A percentile compares a stretch with the other conserved stretches of the same genome.
These are phyloP conservation scores for Crucihimalaya himalaica DNA, from an alignment of 345 rosid species.

Conservation along the genomic window DNA sequence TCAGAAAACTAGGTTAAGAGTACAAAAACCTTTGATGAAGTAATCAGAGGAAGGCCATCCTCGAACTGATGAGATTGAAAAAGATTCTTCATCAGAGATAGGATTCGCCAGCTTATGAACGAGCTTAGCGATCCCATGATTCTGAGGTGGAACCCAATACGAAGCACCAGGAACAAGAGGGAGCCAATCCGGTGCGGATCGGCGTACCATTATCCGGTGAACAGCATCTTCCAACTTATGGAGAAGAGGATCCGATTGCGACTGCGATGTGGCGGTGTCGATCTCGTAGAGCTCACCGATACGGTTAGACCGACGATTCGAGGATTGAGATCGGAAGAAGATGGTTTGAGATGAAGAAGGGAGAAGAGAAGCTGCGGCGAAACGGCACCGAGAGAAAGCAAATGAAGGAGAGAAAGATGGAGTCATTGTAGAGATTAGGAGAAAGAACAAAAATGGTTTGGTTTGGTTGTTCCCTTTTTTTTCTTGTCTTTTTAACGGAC, in stretches of 20 bases:
- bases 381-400: constrained; percentile 28
- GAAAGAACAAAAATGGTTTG: constrained; percentile 7
- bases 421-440: constrained; percentile 35
- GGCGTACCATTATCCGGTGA: constrained; percentile 83
- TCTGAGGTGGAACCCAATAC: constrained; percentile 89
- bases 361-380: constrained; percentile 13
- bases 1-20: not conserved
- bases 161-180: constrained; percentile 93
- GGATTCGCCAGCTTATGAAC: constrained; percentile 78
- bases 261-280: constrained; percentile 29
- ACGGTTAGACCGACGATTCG: constrained; percentile 42
- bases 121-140: constrained; percentile 69
- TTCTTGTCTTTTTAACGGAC: constrained; percentile 5
- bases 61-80: constrained; percentile 58
- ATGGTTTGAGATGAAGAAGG: constrained; percentile 42
- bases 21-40: constrained; percentile 65
- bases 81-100: constrained; percentile 51
- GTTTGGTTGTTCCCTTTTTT: not conserved
- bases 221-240: constrained; percentile 89
- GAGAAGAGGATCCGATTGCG: constrained; percentile 60
- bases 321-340: constrained; percentile 45
- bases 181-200: constrained; percentile 98
- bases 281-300: constrained; percentile 40
- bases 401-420: constrained; percentile 28
- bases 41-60: constrained; percentile 95